Base-by-base conservation (phyloP, 106 monocot species). In the Agapanthus africanus region DNA sequence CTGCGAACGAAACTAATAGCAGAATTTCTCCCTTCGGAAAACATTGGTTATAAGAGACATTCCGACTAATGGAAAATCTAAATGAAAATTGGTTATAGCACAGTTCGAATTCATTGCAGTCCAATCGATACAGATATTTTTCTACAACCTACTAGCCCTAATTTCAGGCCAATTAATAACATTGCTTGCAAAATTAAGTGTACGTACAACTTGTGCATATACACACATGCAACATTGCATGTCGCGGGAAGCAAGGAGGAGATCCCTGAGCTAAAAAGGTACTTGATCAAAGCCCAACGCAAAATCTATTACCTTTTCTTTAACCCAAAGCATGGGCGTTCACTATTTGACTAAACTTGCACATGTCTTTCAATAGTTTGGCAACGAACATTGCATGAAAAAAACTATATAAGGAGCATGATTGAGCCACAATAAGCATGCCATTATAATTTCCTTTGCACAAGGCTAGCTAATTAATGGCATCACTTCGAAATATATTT, bases 381-480 rank as follows among this genome's bases (percentile, higher is more conserved):
- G 38, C 64, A 65, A n/a, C 64, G 9, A 25, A 26, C 14, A 40
- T 15, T 44, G 47, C 30, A 68, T 49, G 67, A 49, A 40, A n/a
- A 30, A 39, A 33, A 39, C 35, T 63, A 66, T 66, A 66, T 66
- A 66, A 66, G 39, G 66, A n/a, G 36, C 14, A 1, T 11, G 8
- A 27, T 66, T 41, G 25, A 28, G 40, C 26, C 37, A 37, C 11
- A 7, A 23, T 40, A 7, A 67, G 16, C 44, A 67, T 46, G 44
- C 44, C 27, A 11, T 46, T 31, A 11, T 7, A 15, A 11, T 49
- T 42, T 42, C 11, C 41, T 36, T 4, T 31, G 6, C 32, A 19
- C 18, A 54, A 38, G 36, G 27, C 16, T 35, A n/a, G n/a, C n/a
- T n/a, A n/a, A n/a, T n/a, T 11, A 74, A 73, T 74, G 74, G 74